phyloP scores from a whole-genome alignment of 2,329 filamentous ascomycete species.

The Cladosporium cucumerinum region DNA sequence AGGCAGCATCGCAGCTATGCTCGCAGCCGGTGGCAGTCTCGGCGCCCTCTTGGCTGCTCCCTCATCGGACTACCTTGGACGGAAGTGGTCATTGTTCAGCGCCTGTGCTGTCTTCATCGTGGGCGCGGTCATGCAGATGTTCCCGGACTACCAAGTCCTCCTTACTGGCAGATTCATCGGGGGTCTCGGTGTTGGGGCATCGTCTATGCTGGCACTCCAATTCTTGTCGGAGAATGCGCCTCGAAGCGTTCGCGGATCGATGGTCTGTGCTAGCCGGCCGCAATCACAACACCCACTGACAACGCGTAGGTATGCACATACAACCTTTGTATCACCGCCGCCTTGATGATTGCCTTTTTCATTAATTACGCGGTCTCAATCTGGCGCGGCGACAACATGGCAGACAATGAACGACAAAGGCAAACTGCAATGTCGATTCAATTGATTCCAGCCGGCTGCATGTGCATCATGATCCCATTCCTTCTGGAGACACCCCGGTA shows the following conservation, averaged over 20 bases:
- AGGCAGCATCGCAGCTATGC: constrained; percentile 22
- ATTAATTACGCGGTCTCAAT: constrained; percentile 21
- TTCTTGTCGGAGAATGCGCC: constrained; percentile 22
- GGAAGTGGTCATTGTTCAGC: constrained; percentile 23
- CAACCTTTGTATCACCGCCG: constrained; percentile 21
- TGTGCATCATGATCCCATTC: constrained; percentile 23
- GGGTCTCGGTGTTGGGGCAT: constrained; percentile 22
- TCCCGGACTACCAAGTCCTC: constrained; percentile 20
- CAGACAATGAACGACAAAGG: constrained; percentile 18
- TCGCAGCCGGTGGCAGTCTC: constrained; percentile 21
- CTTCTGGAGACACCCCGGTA: constrained; percentile 21
- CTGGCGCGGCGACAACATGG: constrained; percentile 7
- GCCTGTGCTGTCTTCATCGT: constrained; percentile 22
- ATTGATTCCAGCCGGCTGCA: constrained; percentile 20
- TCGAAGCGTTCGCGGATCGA: constrained; percentile 21
- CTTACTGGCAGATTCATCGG: constrained; percentile 21
- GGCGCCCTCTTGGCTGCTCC: constrained; percentile 20
- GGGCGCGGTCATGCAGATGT: constrained; percentile 22
- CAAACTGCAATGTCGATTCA: constrained; percentile 20
- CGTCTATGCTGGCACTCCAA: constrained; percentile 21
- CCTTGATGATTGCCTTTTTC: constrained; percentile 19
- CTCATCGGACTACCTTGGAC: constrained; percentile 20
- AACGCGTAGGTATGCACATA: constrained; percentile 55
- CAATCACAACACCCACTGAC: constrained; percentile 55
- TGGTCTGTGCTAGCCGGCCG: constrained; percentile 8